A percentile compares a stretch with the other conserved stretches of the same genome.
Evolutionary conservation across 805 yeast genomes (phyloP).

Genomic region (Zygosaccharomyces rouxii): DNA sequence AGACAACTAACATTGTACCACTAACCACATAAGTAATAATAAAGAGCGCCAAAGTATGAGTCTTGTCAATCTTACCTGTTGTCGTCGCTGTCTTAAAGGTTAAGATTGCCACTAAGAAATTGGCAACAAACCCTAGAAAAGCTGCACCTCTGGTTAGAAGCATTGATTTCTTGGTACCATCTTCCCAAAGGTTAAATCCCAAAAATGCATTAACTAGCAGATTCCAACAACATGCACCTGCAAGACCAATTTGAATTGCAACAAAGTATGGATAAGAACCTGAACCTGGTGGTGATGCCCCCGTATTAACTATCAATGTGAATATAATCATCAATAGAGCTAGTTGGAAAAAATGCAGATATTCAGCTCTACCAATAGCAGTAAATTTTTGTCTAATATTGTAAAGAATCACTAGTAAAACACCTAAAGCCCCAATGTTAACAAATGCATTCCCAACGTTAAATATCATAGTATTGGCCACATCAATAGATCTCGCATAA

Average conservation of each 20-base stretch:
- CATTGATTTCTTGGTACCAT: constrained; percentile 71
- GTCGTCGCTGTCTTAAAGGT: constrained; percentile 68
- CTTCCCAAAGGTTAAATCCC: constrained; percentile 92
- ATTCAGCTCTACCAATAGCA: constrained; percentile 89
- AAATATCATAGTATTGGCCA: constrained; percentile 89
- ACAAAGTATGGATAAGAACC: constrained; percentile 75
- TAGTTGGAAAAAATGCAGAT: constrained; percentile 65
- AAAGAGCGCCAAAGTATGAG: constrained; percentile 64
- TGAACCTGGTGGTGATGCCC: constrained; percentile 86
- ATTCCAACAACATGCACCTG: constrained; percentile 67
- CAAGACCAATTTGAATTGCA: constrained; percentile 69
- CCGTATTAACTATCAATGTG: constrained; percentile 80
- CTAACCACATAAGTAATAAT: constrained; percentile 67
- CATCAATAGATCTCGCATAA: constrained; percentile 77
- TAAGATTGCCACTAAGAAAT: constrained; percentile 62
- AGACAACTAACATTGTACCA: constrained; percentile 57
- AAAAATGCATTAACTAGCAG: constrained; percentile 70
- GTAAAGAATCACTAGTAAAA: constrained; percentile 66
- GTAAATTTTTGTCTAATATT: constrained; percentile 82
- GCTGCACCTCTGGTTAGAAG: constrained; percentile 50
- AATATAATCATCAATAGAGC: constrained; percentile 54
- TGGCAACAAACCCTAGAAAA: constrained; percentile 53
- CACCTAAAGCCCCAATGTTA: constrained; percentile 66
- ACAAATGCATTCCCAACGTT: constrained; percentile 84
- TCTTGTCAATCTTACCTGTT: constrained; percentile 40